These are phyloP conservation scores for Sphaerobolus stellatus DNA, from an alignment of 1,284 basidiomycete species.

Conservation along the genomic window DNA sequence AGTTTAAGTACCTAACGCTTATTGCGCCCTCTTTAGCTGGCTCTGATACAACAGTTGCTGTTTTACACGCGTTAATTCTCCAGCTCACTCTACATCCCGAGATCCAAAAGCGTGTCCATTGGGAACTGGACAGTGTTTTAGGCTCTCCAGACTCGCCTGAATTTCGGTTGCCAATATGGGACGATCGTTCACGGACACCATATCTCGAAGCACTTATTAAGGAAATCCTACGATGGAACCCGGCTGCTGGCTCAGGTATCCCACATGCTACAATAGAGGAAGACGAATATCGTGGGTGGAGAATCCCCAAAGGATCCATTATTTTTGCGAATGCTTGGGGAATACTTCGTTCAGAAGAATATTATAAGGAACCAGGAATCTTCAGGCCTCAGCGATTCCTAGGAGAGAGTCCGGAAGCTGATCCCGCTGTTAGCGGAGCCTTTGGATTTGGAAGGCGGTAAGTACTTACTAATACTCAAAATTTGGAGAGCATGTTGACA, in stretches of 20 bases:
- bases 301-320: constrained; percentile 30
- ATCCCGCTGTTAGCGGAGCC: constrained; percentile 35
- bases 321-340: constrained; percentile 33
- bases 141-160: constrained; percentile 38
- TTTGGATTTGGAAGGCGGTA: constrained; percentile 21
- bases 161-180: constrained; percentile 55
- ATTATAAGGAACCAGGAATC: constrained; percentile 27
- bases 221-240: constrained; percentile 65
- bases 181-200: constrained; percentile 57
- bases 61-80: constrained; percentile 53
- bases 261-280: constrained; percentile 29
- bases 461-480: neutral
- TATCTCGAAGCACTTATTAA: constrained; percentile 60
- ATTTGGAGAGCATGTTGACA: neutral
- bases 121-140: constrained; percentile 62
- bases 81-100: constrained; percentile 54
- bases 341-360: constrained; percentile 30
- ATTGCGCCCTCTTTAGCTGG: no score
- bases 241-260: constrained; percentile 43
- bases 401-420: constrained; percentile 25
- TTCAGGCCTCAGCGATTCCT: constrained; percentile 31
- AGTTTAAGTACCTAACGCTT: no score
- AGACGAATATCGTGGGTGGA: constrained; percentile 26
- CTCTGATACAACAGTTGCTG: constrained; percentile 41
- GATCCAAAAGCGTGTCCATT: constrained; percentile 52